A percentile compares a stretch with the other conserved stretches of the same genome.
Conservation (phyloP, 2,329 filamentous ascomycete species). For the Annulohypoxylon truncatum region DNA sequence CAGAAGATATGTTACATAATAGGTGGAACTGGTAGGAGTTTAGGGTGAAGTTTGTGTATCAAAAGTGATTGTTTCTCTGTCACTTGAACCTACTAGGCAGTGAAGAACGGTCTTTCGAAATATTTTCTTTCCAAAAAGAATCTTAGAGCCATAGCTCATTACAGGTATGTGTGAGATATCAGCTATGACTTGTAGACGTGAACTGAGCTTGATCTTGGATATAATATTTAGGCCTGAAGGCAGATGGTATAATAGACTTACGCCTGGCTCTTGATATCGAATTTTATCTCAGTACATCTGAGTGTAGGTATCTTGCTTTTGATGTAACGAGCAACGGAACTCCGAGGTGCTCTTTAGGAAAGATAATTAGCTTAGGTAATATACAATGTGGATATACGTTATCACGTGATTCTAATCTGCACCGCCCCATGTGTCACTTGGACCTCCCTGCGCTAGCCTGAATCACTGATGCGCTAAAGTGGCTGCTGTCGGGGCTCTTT, state of each 20-base stretch:
- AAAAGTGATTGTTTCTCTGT: too few species aligned
- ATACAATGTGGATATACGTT: background rate
- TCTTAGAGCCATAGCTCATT: background rate
- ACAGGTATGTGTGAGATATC: background rate
- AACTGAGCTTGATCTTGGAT: background rate
- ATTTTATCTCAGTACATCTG: too few species aligned
- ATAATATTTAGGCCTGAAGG: too few species aligned
- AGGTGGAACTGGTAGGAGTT: too few species aligned
- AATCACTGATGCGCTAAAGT: background rate
- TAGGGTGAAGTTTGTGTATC: too few species aligned
- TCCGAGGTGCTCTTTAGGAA: too few species aligned
- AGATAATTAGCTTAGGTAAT: background rate
- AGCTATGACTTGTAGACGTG: background rate
- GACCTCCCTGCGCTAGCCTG: background rate
- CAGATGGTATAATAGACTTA: background rate
- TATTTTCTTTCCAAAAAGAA: too few species aligned
- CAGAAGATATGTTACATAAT: too few species aligned
- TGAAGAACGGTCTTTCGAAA: too few species aligned
- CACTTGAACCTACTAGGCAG: too few species aligned
- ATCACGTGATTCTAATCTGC: slow-evolving; percentile 9
- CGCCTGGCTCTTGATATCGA: too few species aligned
- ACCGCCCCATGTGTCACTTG: slow-evolving; percentile 10
- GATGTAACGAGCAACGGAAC: background rate
- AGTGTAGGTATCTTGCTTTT: too few species aligned
- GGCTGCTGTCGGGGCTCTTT: slow-evolving; percentile 5